These are phyloP conservation scores for Aleurites moluccanus DNA, from an alignment of 441 rosid species.

Conservation along the genomic window DNA sequence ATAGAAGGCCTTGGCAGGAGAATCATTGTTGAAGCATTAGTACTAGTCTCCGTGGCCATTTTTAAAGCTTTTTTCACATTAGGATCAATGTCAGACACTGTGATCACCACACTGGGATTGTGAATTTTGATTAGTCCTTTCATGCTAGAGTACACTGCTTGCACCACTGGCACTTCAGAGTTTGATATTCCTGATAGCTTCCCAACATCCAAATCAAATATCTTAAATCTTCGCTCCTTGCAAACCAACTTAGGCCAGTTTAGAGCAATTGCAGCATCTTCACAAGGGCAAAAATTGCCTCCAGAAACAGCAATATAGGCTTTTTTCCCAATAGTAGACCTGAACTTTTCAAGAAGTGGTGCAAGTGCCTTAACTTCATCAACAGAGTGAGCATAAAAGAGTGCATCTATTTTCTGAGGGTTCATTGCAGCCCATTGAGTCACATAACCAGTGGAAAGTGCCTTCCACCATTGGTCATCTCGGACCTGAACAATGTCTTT, in stretches of 20 bases:
- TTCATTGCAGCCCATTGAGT: constrained; percentile 99
- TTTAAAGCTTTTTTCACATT: constrained; percentile 84
- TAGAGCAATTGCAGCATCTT: constrained; percentile 69
- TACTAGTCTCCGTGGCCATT: constrained; percentile 67
- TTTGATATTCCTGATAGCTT: constrained; percentile 60
- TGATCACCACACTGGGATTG: constrained; percentile 82
- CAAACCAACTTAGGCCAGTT: constrained; percentile 81
- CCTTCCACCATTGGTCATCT: constrained; percentile 98
- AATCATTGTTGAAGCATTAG: constrained; percentile 54
- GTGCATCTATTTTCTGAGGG: constrained; percentile 88
- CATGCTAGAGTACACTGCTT: constrained; percentile 84
- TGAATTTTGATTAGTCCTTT: constrained; percentile 88
- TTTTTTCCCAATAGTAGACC: constrained; percentile 82
- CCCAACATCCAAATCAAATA: constrained; percentile 74
- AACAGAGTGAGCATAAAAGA: constrained; percentile 83
- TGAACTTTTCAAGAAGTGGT: constrained; percentile 82
- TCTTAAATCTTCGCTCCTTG: constrained; percentile 81
- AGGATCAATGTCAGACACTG: constrained; percentile 65
- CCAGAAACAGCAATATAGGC: constrained; percentile 90
- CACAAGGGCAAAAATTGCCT: constrained; percentile 78
- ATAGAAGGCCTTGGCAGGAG: constrained; percentile 72
- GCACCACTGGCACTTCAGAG: constrained; percentile 87
- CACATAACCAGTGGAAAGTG: constrained; percentile 76
- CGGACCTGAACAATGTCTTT: constrained; percentile 88
- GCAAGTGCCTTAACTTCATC: constrained; percentile 71